Evolutionary conservation across 2,329 filamentous ascomycete species (phyloP).

Genomic region (Sporothrix humicola): DNA sequence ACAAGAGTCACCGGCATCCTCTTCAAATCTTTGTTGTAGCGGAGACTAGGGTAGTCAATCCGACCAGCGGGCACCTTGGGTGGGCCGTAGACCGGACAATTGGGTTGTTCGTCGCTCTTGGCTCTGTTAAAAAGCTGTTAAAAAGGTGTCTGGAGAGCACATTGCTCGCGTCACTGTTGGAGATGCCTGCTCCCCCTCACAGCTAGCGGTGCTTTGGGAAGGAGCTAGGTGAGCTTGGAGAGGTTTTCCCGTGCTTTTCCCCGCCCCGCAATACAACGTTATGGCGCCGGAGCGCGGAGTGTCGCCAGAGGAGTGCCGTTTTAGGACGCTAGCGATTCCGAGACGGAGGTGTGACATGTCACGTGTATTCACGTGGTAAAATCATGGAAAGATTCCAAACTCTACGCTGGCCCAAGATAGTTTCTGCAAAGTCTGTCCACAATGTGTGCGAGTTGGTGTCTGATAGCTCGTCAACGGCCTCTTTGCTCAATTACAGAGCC

Average conservation of each 20-base stretch:
- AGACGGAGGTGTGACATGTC: not conserved
- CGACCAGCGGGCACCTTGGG: not conserved
- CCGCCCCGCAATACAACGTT: conserved; percentile 5
- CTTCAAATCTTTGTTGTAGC: not conserved
- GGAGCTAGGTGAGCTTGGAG: not conserved
- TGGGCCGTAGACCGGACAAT: not conserved
- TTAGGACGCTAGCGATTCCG: not conserved
- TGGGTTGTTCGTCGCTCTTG: not conserved
- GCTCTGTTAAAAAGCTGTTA: not conserved
- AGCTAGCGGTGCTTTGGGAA: not conserved
- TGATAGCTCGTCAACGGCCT: not conserved
- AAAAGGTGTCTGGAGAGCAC: not conserved
- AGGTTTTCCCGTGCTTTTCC: conserved; percentile 20
- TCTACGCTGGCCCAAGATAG: not conserved
- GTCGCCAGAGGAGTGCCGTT: not conserved
- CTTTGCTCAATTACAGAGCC: too few species aligned
- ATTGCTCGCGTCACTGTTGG: not conserved
- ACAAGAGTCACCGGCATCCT: conserved; percentile 25
- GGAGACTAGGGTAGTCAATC: conserved; percentile 7
- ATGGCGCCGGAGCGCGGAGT: conserved; percentile 9
- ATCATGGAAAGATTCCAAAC: not conserved
- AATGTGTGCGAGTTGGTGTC: not conserved
- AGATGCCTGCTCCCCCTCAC: not conserved
- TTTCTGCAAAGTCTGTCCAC: not conserved
- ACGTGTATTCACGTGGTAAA: not conserved